Percentiles rank a stretch among this genome's conserved stretches.
Conservation (phyloP, 106 monocot genomes). For the Narthecium ossifragum region DNA sequence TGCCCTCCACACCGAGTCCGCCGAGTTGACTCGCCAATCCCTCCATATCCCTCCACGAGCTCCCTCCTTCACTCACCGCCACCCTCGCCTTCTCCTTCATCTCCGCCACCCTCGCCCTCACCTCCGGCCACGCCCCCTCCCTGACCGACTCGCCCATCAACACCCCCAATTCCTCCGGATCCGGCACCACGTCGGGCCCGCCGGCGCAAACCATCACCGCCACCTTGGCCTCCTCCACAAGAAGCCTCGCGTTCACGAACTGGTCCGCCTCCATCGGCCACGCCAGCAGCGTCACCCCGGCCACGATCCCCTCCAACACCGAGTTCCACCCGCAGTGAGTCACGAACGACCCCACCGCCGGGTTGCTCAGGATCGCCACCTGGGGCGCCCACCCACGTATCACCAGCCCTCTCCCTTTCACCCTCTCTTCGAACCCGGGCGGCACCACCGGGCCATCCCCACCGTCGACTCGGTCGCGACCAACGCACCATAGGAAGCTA, state of each 20-base stretch:
- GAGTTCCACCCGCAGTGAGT: constrained; percentile 61
- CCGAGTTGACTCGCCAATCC: constrained; percentile 17
- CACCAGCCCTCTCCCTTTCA: constrained; percentile 21
- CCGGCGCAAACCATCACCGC: constrained; percentile 27
- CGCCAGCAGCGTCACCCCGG: constrained; percentile 24
- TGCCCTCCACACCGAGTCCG: too few species aligned
- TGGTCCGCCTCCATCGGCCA: constrained; percentile 52
- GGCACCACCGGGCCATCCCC: constrained; percentile 1
- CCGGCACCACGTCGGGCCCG: constrained; percentile 9
- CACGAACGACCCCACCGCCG: constrained; percentile 31
- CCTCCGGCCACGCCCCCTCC: too few species aligned
- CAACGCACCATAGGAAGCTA: constrained; percentile 28
- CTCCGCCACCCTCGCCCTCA: too few species aligned
- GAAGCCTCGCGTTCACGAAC: constrained; percentile 26
- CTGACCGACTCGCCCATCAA: constrained; percentile 15
- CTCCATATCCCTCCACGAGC: constrained; percentile 24
- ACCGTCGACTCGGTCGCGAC: background rate
- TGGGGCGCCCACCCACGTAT: constrained; percentile 30
- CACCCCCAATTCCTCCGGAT: background rate
- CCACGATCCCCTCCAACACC: constrained; percentile 19
- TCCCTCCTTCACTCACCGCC: constrained; percentile 34
- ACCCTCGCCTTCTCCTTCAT: constrained; percentile 6
- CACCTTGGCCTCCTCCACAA: constrained; percentile 18
- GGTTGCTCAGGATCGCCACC: constrained; percentile 21
- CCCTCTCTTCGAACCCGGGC: constrained; percentile 22